Conservation (phyloP, 495 filamentous ascomycete species). For the Aspergillus nanangensis region DNA sequence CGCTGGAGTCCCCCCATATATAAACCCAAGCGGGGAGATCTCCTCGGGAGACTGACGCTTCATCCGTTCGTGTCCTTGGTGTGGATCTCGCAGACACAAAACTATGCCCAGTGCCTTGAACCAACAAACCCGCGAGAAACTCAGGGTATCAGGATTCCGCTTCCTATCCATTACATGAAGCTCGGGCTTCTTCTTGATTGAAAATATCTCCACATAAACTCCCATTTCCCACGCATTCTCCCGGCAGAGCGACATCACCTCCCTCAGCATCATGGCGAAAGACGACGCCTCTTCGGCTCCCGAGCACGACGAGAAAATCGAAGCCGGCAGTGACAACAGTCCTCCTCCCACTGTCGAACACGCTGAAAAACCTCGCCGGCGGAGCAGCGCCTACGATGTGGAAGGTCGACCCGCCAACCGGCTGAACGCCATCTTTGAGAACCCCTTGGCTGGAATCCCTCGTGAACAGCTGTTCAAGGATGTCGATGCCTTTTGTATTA, state of each 20-base stretch:
- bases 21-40: too few relatives aligned
- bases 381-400: slow-evolving; percentile 15
- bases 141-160: not conserved
- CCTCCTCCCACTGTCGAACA: slow-evolving; percentile 8
- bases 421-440: slow-evolving; percentile 38
- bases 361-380: slow-evolving; percentile 1
- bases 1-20: too few relatives aligned
- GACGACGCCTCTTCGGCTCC: not conserved
- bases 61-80: too few relatives aligned
- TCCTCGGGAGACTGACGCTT: too few relatives aligned
- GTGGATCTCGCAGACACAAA: not conserved
- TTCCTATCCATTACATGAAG: slow-evolving; percentile 1
- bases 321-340: not conserved
- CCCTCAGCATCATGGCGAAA: not conserved
- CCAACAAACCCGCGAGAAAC: not conserved
- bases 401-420: slow-evolving; percentile 14
- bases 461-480: slow-evolving; percentile 42
- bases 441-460: slow-evolving; percentile 47
- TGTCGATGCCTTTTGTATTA: slow-evolving; percentile 45
- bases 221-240: not conserved
- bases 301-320: not conserved
- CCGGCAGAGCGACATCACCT: not conserved
- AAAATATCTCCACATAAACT: too few relatives aligned
- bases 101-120: slow-evolving; percentile 1
- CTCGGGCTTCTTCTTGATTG: not conserved